A percentile compares a stretch with the other conserved stretches of the same genome.
phyloP scores from a whole-genome alignment of 345 rosid genomes.

The Combretum micranthum region DNA sequence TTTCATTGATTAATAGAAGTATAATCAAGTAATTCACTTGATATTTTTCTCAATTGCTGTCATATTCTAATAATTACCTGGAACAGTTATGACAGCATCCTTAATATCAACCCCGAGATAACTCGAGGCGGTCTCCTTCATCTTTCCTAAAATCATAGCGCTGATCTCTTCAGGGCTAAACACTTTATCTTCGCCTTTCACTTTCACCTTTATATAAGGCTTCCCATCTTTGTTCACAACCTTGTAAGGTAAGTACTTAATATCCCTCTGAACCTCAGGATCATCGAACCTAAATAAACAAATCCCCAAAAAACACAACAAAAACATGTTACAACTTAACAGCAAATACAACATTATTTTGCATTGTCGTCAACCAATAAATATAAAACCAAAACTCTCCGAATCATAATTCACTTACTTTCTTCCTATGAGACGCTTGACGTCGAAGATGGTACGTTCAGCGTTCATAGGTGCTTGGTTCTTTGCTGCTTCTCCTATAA shows the following conservation, averaged over 20 bases:
- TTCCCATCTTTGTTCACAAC: conserved; percentile 32
- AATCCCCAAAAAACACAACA: background rate
- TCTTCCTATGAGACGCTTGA: conserved; percentile 53
- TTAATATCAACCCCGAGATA: conserved; percentile 43
- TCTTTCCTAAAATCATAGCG: conserved; percentile 48
- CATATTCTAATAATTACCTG: conserved; percentile 14
- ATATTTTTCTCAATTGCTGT: background rate
- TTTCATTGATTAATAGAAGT: too few species aligned
- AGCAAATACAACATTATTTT: background rate
- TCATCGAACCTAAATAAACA: conserved; percentile 26
- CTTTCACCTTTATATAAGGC: conserved; percentile 29
- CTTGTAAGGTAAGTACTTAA: conserved; percentile 49
- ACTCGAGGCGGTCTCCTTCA: conserved; percentile 58
- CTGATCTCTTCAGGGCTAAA: conserved; percentile 65
- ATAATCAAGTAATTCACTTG: background rate
- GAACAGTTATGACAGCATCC: conserved; percentile 56
- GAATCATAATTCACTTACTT: conserved; percentile 22
- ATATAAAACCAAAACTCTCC: too few species aligned
- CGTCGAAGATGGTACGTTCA: conserved; percentile 40
- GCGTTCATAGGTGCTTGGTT: conserved; percentile 50
- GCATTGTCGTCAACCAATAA: too few species aligned
- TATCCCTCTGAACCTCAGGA: conserved; percentile 44
- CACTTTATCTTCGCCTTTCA: conserved; percentile 42
- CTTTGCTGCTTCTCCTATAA: conserved; percentile 62
- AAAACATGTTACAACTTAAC: background rate